phyloP scores from a whole-genome alignment of 116 monocot species.

The Trichopus zeylanicus region DNA sequence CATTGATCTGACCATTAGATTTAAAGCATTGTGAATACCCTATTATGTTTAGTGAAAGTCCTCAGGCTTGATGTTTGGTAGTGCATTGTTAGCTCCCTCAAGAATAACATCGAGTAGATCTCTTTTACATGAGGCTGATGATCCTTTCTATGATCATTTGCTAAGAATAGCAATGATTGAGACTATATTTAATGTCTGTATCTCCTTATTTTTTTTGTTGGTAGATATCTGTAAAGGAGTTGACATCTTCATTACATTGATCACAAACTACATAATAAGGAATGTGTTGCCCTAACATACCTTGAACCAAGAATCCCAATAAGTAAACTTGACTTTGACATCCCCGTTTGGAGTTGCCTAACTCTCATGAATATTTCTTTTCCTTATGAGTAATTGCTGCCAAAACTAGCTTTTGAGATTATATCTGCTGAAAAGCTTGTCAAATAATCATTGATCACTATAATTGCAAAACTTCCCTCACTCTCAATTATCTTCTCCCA shows the following conservation, averaged over 20 bases:
- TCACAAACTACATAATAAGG: no score
- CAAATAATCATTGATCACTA: background rate
- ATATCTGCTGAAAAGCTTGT: background rate
- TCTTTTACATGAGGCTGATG: background rate
- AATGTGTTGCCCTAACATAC: background rate
- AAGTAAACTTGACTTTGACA: background rate
- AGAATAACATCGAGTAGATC: slow-evolving; percentile 14
- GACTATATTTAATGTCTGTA: slow-evolving; percentile 10
- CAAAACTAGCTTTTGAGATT: background rate
- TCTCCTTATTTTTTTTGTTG: slow-evolving; percentile 22
- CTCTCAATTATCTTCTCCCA: background rate
- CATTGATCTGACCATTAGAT: no score
- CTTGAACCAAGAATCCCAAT: background rate
- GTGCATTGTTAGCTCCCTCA: background rate
- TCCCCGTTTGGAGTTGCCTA: background rate
- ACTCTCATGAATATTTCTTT: background rate
- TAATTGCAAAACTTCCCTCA: background rate
- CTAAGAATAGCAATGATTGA: slow-evolving; percentile 1
- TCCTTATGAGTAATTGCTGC: background rate
- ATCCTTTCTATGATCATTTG: background rate
- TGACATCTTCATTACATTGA: no score
- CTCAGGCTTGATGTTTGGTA: no score
- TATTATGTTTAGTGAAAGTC: no score
- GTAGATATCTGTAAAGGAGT: slow-evolving; percentile 8
- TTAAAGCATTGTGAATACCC: no score